Evolutionary conservation across 164 flowering plant genomes (phyloP), one percentile per base, ranked within the genome.

Genomic region (Stephania japonica): DNA sequence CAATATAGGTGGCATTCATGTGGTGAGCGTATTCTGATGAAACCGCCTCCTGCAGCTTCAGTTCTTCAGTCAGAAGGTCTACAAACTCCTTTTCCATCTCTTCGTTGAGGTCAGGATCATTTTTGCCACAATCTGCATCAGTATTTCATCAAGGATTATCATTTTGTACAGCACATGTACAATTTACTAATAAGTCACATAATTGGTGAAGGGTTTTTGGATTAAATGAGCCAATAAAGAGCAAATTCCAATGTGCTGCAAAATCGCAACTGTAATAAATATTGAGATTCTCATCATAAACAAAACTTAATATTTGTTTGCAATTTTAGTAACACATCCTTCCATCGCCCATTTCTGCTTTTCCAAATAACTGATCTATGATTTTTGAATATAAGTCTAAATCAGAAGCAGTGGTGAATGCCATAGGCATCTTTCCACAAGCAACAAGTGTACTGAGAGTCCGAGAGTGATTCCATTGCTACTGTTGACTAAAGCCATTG

Each of bases 81-180:
- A 89, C 92, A 78, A 88, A 87, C 72, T 89, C 93, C 82, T 91
- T 94, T 80, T 85, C 91, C 97, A 94, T 86, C 81, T 94, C 98
- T 65, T 82, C 80, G 80, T 87, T 92, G 24, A 92, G 83, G 41
- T 94, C 97, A 1, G 98, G 94, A 77, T 94, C 97, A 85, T 83
- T 78, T 74, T 84, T 83, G 49, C 94, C 97, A 73, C 98, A 94
- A 78, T 92, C 97, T 93, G 84, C 41, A 50, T 19, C 9, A 21
- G 62, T 56, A 16, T 9, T 23, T 49, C 47, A 32, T 53, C 66
- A 73, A 7, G 21, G 43, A 68, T 42, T 21, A 32, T 42, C 26
- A 68, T 68, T 18, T 19, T 16, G n/a, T 13, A 16, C 2, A 67
- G 16, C 6, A 13, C 41, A 18, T 0, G 21, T 0, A 67, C n/a